These are phyloP conservation scores for Salix exigua DNA, from an alignment of 345 rosid genomes.

Conservation along the genomic window DNA sequence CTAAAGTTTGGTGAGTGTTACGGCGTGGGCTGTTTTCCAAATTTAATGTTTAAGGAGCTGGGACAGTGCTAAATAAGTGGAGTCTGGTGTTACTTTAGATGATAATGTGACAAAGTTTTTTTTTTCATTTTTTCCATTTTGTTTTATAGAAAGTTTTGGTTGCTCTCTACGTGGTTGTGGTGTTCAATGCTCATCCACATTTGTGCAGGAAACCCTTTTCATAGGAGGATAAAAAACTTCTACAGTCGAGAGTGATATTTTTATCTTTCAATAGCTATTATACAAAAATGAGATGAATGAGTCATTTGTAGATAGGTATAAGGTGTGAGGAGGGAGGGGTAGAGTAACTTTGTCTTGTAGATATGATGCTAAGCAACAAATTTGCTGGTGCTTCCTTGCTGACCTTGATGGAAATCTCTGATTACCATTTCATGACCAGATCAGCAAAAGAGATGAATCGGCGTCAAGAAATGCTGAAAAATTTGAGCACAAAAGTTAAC, in stretches of 20 bases:
- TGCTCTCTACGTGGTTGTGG: no score
- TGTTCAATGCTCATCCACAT: not conserved
- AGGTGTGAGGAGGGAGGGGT: not conserved
- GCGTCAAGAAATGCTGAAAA: constrained; percentile 79
- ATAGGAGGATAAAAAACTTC: not conserved
- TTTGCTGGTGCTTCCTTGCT: not conserved
- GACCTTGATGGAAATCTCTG: not conserved
- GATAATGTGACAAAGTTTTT: not conserved
- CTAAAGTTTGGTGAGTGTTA: not conserved
- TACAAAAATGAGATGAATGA: not conserved
- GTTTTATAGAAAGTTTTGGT: not conserved
- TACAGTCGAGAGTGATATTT: not conserved
- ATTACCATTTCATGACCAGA: constrained; percentile 32
- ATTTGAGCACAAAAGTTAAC: constrained; percentile 64
- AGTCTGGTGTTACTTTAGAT: not conserved
- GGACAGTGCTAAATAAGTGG: not conserved
- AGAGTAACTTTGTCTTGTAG: not conserved
- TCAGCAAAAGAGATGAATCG: constrained; percentile 95
- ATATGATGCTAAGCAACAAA: not conserved
- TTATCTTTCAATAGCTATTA: not conserved
- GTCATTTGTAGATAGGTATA: not conserved
- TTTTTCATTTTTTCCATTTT: not conserved
- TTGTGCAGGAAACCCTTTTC: not conserved
- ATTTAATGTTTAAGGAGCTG: not conserved
- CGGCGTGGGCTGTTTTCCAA: not conserved